Conservation (phyloP, 306 rosid genomes). For the Rubus idaeus region DNA sequence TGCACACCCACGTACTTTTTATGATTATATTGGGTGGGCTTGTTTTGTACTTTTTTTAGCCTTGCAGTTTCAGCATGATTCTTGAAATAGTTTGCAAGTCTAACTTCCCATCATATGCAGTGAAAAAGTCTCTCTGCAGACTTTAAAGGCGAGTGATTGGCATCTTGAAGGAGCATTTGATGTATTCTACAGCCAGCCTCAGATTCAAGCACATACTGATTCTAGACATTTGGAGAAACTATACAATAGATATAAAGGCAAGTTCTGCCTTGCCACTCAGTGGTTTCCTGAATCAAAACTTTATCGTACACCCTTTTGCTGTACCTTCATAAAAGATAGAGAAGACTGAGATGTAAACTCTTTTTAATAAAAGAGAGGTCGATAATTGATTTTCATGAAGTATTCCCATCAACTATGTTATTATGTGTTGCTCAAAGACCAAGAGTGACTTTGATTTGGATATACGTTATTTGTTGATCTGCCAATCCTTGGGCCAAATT, state of each 20-base stretch:
- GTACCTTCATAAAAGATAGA: not conserved
- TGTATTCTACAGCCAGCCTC: conserved; percentile 93
- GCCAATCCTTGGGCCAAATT: not conserved
- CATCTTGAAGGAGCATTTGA: conserved; percentile 99
- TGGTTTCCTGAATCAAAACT: not conserved
- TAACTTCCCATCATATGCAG: conserved; percentile 40
- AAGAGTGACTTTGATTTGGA: not conserved
- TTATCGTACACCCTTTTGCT: not conserved
- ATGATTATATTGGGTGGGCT: not conserved
- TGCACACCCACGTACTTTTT: not conserved
- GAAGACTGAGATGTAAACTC: not conserved
- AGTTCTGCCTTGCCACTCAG: conserved; percentile 26
- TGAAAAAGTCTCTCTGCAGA: conserved; percentile 82
- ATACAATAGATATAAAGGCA: conserved; percentile 95
- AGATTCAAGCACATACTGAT: conserved; percentile 66
- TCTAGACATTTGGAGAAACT: conserved; percentile 96
- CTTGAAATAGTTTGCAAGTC: not conserved
- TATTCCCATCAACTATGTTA: not conserved
- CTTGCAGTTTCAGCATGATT: not conserved
- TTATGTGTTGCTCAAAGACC: not conserved
- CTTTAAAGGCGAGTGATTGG: conserved; percentile 93
- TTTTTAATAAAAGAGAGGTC: not conserved
- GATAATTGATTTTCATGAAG: not conserved
- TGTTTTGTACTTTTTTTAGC: not conserved
- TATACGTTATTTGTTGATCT: not conserved